Evolutionary conservation across 2,329 filamentous ascomycete genomes (phyloP).

Genomic region (Coniella vitis): DNA sequence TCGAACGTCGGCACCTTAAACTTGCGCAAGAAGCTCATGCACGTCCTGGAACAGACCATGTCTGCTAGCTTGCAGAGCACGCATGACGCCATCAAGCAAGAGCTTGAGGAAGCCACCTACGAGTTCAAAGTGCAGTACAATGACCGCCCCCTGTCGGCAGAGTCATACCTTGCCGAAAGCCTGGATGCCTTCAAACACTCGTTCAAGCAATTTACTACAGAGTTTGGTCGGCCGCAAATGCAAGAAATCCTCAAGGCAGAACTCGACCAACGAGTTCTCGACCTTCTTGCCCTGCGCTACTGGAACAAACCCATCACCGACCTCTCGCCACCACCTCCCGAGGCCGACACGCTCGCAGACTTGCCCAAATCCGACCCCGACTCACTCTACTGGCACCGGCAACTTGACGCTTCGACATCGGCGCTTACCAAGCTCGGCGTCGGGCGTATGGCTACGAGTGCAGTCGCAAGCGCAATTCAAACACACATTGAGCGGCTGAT

Average conservation of each 20-base stretch:
- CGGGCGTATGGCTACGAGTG: constrained; percentile 83
- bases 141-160: constrained; percentile 85
- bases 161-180: constrained; percentile 93
- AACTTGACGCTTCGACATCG: constrained; percentile 86
- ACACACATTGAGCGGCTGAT: constrained; percentile 75
- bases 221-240: constrained; percentile 85
- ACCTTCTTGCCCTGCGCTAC: constrained; percentile 85
- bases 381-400: constrained; percentile 85
- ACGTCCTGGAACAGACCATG: constrained; percentile 95
- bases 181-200: constrained; percentile 96
- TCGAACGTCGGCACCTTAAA: constrained; percentile 78
- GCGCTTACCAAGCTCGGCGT: constrained; percentile 91
- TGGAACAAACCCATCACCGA: constrained; percentile 96
- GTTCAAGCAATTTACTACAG: constrained; percentile 88
- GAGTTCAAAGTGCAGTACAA: constrained; percentile 99
- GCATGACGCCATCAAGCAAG: constrained; percentile 85
- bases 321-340: constrained; percentile 57
- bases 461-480: constrained; percentile 84
- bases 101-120: constrained; percentile 93
- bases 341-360: constrained; percentile 66
- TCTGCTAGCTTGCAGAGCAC: constrained; percentile 83
- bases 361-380: constrained; percentile 81
- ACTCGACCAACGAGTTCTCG: constrained; percentile 89
- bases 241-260: constrained; percentile 84
- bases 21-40: constrained; percentile 92